Conservation (phyloP, 2,329 filamentous ascomycete genomes). For the Aspergillus calidoustus region DNA sequence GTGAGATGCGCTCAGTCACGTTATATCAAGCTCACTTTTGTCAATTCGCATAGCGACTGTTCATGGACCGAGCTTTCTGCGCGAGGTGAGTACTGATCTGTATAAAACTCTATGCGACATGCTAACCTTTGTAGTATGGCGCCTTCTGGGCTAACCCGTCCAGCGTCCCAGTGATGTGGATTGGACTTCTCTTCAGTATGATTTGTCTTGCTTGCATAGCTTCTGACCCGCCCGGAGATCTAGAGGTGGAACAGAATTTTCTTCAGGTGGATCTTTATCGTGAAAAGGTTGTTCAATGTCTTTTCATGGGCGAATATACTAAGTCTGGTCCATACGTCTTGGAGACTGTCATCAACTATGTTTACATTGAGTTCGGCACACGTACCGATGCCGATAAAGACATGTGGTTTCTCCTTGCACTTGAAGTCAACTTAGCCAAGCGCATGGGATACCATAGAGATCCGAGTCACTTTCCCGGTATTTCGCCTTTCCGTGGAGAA, state of each 20-base stretch:
- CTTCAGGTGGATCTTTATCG: slow-evolving; percentile 28
- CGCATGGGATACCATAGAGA: slow-evolving; percentile 65
- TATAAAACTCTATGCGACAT: background rate
- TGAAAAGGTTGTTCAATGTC: slow-evolving; percentile 54
- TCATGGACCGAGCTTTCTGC: slow-evolving; percentile 36
- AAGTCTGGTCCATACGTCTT: slow-evolving; percentile 58
- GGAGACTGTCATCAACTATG: slow-evolving; percentile 60
- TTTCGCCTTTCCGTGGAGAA: slow-evolving; percentile 60
- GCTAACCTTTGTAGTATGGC: slow-evolving; percentile 39
- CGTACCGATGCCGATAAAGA: slow-evolving; percentile 58
- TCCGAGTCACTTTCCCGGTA: slow-evolving; percentile 55
- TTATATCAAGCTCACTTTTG: background rate
- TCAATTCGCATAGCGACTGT: slow-evolving; percentile 20
- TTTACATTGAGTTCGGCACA: slow-evolving; percentile 58
- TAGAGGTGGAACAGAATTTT: slow-evolving; percentile 10
- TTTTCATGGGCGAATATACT: slow-evolving; percentile 60
- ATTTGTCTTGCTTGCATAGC: slow-evolving; percentile 34
- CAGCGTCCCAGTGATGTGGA: slow-evolving; percentile 46
- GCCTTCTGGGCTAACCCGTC: slow-evolving; percentile 49
- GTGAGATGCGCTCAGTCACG: background rate
- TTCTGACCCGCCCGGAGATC: slow-evolving; percentile 14
- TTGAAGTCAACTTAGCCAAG: slow-evolving; percentile 62
- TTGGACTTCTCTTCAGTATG: slow-evolving; percentile 50
- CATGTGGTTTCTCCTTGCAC: slow-evolving; percentile 57
- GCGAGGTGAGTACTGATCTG: slow-evolving; percentile 29